Evolutionary conservation across 2,329 filamentous ascomycete species (phyloP).

Genomic region (Apiospora arundinis): DNA sequence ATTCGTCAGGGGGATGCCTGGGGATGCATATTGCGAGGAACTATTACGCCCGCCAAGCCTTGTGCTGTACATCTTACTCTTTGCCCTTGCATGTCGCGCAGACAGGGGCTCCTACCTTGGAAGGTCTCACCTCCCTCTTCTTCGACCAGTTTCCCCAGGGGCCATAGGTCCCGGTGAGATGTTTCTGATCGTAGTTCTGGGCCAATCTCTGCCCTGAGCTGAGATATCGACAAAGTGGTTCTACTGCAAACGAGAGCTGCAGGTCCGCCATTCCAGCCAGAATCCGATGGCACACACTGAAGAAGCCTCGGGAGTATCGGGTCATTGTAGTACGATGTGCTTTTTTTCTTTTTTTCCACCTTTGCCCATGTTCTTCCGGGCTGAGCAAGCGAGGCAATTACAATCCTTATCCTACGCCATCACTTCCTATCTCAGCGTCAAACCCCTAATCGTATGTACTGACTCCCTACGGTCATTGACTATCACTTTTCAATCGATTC

Average conservation of each 20-base stretch:
- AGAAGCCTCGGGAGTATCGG: neutral
- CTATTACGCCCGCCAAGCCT: neutral
- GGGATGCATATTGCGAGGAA: neutral
- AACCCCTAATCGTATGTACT: neutral
- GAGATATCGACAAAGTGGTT: neutral
- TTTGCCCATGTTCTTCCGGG: neutral
- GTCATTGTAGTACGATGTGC: neutral
- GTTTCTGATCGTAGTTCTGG: neutral
- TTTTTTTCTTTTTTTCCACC: neutral
- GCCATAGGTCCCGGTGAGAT: neutral
- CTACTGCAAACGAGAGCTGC: neutral
- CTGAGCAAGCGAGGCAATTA: neutral
- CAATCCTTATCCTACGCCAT: neutral
- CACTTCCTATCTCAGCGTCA: neutral
- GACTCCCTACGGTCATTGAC: too few species aligned
- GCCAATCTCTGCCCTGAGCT: neutral
- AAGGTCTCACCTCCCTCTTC: neutral
- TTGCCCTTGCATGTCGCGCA: neutral
- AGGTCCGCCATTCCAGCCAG: neutral
- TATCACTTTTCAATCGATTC: neutral
- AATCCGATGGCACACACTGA: neutral
- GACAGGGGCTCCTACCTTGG: neutral
- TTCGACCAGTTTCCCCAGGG: neutral
- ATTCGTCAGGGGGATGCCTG: neutral
- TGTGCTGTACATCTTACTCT: neutral